Base-by-base conservation (phyloP, 768 basidiomycete genomes). In the Lyophyllum semitale region DNA sequence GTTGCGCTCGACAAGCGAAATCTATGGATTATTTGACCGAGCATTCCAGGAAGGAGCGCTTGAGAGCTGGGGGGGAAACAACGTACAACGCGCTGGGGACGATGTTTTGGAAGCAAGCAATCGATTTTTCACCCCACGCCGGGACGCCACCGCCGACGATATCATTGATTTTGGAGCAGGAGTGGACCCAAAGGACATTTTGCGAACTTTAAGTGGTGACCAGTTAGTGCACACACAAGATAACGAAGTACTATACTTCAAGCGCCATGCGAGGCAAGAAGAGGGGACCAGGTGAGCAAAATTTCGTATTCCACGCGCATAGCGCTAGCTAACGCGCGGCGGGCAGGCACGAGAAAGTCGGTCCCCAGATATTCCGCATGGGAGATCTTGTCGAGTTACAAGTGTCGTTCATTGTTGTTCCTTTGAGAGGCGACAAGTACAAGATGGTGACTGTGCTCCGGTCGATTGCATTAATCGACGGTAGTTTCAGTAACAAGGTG, bases 311-410 rank as follows among this genome's bases (percentile, higher is more conserved):
- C 4, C 53, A 45, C 13, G 12, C 20, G 25, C 18, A 12, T 12
- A 18, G 27, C 37, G n/a, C n/a, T n/a, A n/a, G n/a, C 57, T 42
- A 23, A 53, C 17, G 3, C 17, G 6, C 30, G 2, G 6, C 30
- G 2, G 7, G 11, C n/a, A 51, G 49, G 7, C 27, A 23, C 35
- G 49, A 51, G 8, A 5, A 3, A 7, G 35, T 40, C 2, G 20
- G 35, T 9, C 49, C 49, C 1, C 49, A 51, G 18, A 25, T 32
- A 13, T 59, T 55, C 38, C 48, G 41, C 8, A 23, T 52, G 4
- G 58, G 60, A 0, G 58, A 59, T 33, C 41, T 56, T 7, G 54
- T 59, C 12, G 60, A 62, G 43, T 35, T 54, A 4, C 58, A 62
- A 48, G 27, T 57, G 8, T 55, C 60, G 0, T 62, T 62, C 30